phyloP scores from a whole-genome alignment of 441 rosid species.

The Gossypium armourianum region DNA sequence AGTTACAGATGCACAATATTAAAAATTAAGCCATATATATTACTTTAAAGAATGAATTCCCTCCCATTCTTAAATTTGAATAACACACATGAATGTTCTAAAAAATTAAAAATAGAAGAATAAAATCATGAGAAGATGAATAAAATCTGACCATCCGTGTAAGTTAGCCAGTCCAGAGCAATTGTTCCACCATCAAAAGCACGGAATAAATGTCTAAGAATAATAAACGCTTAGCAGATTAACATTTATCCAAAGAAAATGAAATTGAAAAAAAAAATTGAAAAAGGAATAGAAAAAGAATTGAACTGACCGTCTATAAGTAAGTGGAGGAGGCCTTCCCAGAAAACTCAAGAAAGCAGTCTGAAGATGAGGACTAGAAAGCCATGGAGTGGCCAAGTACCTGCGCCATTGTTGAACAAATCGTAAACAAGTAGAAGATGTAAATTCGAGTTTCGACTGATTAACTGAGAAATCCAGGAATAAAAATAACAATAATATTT shows the following conservation, averaged over 20 bases:
- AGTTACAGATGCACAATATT: not conserved
- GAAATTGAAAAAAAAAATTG: not conserved
- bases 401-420: slow-evolving; percentile 21
- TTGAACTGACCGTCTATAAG: slow-evolving; percentile 25
- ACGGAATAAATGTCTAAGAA: slow-evolving; percentile 41
- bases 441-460: not conserved
- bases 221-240: not conserved
- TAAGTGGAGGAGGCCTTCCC: slow-evolving; percentile 55
- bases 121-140: not conserved
- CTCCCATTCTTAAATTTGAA: not conserved
- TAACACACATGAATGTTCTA: not conserved
- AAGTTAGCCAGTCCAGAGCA: slow-evolving; percentile 73
- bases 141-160: slow-evolving; percentile 38
- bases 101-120: not conserved
- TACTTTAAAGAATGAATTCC: not conserved
- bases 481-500: not conserved
- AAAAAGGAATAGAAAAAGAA: not conserved
- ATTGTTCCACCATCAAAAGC: slow-evolving; percentile 72
- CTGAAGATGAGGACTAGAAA: slow-evolving; percentile 76
- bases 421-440: not conserved
- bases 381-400: slow-evolving; percentile 69
- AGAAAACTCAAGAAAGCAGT: slow-evolving; percentile 49
- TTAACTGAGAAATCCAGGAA: not conserved
- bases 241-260: not conserved
- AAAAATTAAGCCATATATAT: not conserved